These are phyloP conservation scores for Zalerion maritima DNA, from an alignment of 495 filamentous ascomycete species.

Conservation along the genomic window DNA sequence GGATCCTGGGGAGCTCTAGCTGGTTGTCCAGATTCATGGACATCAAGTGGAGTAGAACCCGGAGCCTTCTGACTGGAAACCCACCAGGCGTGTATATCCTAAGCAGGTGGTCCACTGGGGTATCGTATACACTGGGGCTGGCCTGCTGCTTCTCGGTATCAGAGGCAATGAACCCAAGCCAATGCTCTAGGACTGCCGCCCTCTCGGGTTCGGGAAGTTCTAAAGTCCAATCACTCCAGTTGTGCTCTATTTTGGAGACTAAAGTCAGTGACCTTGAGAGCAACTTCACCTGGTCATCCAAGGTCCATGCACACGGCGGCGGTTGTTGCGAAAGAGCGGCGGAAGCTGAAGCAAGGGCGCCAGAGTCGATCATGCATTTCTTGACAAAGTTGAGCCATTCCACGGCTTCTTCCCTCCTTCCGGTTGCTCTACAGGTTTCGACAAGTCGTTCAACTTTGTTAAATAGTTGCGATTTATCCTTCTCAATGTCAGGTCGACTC, in stretches of 20 bases:
- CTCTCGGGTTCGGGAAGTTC: conserved; percentile 26
- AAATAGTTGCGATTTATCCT: conserved; percentile 27
- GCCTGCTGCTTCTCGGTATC: conserved; percentile 14
- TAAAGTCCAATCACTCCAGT: conserved; percentile 29
- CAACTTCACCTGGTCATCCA: conserved; percentile 20
- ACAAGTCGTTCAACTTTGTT: conserved; percentile 36
- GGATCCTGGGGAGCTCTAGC: conserved; percentile 16
- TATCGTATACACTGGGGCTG: conserved; percentile 18
- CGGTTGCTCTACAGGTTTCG: conserved; percentile 24
- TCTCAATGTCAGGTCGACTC: conserved; percentile 25
- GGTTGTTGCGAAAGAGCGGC: conserved; percentile 18
- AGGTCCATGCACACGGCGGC: conserved; percentile 20
- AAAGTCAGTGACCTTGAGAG: conserved; percentile 31
- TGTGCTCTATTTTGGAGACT: conserved; percentile 31
- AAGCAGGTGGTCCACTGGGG: conserved; percentile 24
- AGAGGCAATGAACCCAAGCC: conserved; percentile 25
- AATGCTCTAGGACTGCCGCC: conserved; percentile 34
- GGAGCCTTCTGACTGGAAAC: conserved; percentile 29
- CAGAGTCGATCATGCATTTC: conserved; percentile 29
- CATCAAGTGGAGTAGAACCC: conserved; percentile 24
- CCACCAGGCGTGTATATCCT: conserved; percentile 24
- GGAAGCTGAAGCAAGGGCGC: conserved; percentile 25
- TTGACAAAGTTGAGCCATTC: conserved; percentile 25
- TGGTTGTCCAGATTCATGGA: conserved; percentile 20
- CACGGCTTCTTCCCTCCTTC: conserved; percentile 27